phyloP scores from a whole-genome alignment of 2,329 filamentous ascomycete genomes.

The Zymoseptoria brevis region DNA sequence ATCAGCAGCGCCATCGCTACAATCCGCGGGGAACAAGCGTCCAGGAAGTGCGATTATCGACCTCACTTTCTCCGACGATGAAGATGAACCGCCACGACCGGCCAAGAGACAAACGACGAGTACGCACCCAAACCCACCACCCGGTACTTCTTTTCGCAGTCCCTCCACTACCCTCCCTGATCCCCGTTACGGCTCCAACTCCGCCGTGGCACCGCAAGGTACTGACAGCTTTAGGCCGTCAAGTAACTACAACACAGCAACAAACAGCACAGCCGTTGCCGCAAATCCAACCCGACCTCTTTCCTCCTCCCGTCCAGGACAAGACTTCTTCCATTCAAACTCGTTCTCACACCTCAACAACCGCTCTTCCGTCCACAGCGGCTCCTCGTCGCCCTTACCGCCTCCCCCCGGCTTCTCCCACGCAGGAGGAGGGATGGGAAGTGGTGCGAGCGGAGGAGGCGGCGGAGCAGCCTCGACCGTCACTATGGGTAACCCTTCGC shows the following conservation, averaged over 20 bases:
- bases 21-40: slow-evolving; percentile 35
- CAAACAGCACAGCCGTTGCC: background rate
- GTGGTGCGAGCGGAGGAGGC: background rate
- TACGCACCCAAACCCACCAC: slow-evolving; percentile 14
- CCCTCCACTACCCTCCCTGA: slow-evolving; percentile 18
- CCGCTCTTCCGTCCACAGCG: background rate
- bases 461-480: background rate
- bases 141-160: slow-evolving; percentile 13
- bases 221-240: slow-evolving; percentile 21
- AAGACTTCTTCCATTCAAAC: background rate
- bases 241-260: slow-evolving; percentile 7
- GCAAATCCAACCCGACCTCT: background rate
- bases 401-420: background rate
- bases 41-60: slow-evolving; percentile 41
- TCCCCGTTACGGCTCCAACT: slow-evolving; percentile 13
- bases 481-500: background rate
- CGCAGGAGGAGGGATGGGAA: background rate
- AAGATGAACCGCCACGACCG: slow-evolving; percentile 34
- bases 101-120: slow-evolving; percentile 26
- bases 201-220: slow-evolving; percentile 8
- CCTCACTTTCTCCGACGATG: slow-evolving; percentile 42
- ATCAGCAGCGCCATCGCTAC: slow-evolving; percentile 27
- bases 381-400: background rate
- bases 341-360: background rate
- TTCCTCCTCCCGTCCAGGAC: background rate